phyloP scores from a whole-genome alignment of 371 early-diverging fungal species.

The Syncephalastrum contaminatum region DNA sequence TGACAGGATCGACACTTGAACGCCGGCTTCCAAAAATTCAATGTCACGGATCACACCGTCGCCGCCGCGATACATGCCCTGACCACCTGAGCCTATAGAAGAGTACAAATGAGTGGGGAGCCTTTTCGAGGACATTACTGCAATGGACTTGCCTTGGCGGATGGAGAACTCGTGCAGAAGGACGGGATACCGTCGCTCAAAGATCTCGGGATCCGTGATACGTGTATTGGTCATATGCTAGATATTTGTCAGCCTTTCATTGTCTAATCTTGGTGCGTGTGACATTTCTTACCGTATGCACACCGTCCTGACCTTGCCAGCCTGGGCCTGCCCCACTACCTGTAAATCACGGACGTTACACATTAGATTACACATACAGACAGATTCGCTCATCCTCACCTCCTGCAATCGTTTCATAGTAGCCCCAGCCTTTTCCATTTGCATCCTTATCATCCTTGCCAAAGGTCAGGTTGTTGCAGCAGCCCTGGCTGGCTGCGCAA shows the following conservation, averaged over 20 bases:
- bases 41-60: conserved; percentile 87
- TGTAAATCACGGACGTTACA: conserved; percentile 1
- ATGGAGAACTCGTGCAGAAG: conserved; percentile 83
- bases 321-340: conserved; percentile 84
- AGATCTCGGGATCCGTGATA: conserved; percentile 95
- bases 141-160: conserved; percentile 44
- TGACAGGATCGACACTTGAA: conserved; percentile 88
- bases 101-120: conserved; percentile 1
- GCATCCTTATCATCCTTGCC: conserved; percentile 66
- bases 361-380: conserved; percentile 3
- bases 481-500: conserved; percentile 93
- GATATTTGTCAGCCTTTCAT: conserved; percentile 6
- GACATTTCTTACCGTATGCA: conserved; percentile 48
- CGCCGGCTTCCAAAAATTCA: conserved; percentile 69
- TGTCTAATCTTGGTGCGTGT: conserved; percentile 1
- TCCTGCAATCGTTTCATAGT: conserved; percentile 94
- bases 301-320: conserved; percentile 86
- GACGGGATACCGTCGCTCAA: conserved; percentile 94
- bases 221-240: conserved; percentile 97
- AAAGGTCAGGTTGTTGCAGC: conserved; percentile 95
- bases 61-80: conserved; percentile 80
- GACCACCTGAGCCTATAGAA: conserved; percentile 75
- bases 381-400: conserved; percentile 12
- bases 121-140: background rate
- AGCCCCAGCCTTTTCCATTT: conserved; percentile 82